Evolutionary conservation across 305 asterid genomes (phyloP).

Genomic region (Fraxinus ornus): DNA sequence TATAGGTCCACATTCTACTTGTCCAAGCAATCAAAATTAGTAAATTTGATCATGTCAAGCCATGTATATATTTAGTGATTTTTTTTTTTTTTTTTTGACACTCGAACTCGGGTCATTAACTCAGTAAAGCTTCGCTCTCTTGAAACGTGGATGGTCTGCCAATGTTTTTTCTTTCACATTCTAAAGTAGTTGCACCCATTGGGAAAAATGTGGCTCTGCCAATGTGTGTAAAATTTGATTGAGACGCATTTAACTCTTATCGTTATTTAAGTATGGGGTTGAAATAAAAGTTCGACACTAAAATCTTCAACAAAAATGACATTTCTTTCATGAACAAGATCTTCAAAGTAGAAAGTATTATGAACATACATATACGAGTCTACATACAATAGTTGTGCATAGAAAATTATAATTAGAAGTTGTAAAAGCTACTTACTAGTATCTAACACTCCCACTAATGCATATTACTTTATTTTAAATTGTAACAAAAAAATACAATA

Average conservation of each 20-base stretch:
- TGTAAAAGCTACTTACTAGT: background rate
- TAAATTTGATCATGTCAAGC: background rate
- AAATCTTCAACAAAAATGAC: background rate
- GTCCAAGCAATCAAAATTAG: background rate
- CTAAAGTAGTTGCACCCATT: too few species aligned
- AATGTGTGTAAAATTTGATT: background rate
- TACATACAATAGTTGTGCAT: background rate
- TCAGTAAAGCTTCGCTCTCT: background rate
- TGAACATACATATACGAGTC: background rate
- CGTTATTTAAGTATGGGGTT: background rate
- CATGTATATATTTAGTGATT: background rate
- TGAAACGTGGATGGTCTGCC: background rate
- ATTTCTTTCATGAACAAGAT: background rate
- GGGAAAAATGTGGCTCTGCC: background rate
- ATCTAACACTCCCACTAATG: background rate
- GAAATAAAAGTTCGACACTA: background rate
- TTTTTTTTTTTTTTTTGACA: background rate
- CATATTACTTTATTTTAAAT: background rate
- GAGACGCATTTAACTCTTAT: background rate
- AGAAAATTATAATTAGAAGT: background rate
- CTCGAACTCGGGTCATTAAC: background rate
- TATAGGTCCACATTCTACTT: background rate
- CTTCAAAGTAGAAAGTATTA: background rate
- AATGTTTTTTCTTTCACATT: background rate
- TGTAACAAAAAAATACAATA: background rate